Percentiles rank a stretch among this genome's conserved stretches.
These are phyloP conservation scores for Cytospora piceae DNA, from an alignment of 2,329 filamentous ascomycete genomes.

Conservation along the genomic window DNA sequence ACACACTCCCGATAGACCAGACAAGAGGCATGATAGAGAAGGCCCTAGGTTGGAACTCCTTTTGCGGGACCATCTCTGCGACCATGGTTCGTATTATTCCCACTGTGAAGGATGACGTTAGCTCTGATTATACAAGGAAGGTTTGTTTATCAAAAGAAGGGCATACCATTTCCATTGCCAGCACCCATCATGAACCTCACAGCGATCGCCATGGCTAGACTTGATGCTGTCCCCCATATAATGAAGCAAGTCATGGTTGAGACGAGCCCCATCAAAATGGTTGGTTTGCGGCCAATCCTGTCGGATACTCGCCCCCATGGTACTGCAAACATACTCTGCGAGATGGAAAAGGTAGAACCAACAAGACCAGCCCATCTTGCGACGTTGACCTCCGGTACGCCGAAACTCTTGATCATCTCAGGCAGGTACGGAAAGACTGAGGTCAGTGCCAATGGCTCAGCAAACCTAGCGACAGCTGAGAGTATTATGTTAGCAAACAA, in stretches of 20 bases:
- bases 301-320: constrained; percentile 80
- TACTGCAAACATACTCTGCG: constrained; percentile 73
- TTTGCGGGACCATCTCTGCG: constrained; percentile 88
- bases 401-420: constrained; percentile 83
- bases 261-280: constrained; percentile 73
- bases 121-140: constrained; percentile 32
- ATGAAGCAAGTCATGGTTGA: constrained; percentile 83
- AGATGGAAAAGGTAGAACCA: constrained; percentile 71
- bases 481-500: constrained; percentile 40
- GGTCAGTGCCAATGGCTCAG: constrained; percentile 74
- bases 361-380: constrained; percentile 81
- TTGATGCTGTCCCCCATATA: constrained; percentile 82
- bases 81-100: constrained; percentile 92
- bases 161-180: constrained; percentile 79
- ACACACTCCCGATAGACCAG: constrained; percentile 85
- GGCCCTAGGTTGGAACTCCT: constrained; percentile 81
- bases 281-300: constrained; percentile 77
- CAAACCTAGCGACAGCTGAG: constrained; percentile 75
- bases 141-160: neutral
- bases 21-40: constrained; percentile 93
- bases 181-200: constrained; percentile 79
- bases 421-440: constrained; percentile 73
- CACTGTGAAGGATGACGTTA: constrained; percentile 55
- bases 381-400: constrained; percentile 70
- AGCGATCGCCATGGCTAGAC: constrained; percentile 76